Base-by-base conservation (phyloP, 768 basidiomycete species). In the Amanita thiersii region DNA sequence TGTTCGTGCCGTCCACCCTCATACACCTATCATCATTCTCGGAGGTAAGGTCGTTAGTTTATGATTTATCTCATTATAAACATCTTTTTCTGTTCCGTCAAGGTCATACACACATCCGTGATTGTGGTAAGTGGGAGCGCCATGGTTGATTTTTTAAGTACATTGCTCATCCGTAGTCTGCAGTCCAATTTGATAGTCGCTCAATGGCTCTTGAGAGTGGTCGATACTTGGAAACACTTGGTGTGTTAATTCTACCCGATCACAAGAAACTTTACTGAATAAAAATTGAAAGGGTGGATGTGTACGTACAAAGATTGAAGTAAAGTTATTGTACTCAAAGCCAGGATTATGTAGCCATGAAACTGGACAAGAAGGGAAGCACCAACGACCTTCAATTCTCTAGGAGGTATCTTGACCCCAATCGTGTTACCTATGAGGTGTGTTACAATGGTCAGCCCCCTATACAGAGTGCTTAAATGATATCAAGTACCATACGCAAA, bases 141-240 rank as follows among this genome's bases (percentile, higher is more conserved):
- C n/a, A n/a, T n/a, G n/a, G n/a, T n/a, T n/a, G 20, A 3, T 30
- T 10, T 26, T 30, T n/a, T 29, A 21, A 11, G 17, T 23, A 18
- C 28, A 23, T 21, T 17, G 35, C 28, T 38, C 17, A 39, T 30
- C 7, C 19, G 14, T 39, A 21, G 5, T 21, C n/a, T 36, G 15
- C 37, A 78, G 76, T 72, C 17, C 79, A 80, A 57, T 63, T 78
- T 15, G 89, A 91, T 57, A 73, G 70, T 3, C 70, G 81, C n/a
- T 80, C 81, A 0, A 87, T 91, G 67, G 68, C 81, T 1, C 56
- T 92, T 46, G 86, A 89, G 52, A 83, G 86, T 48, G 86, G 92
- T 12, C 68, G 88, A 17, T 94, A 93, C 56, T 86, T 94, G 82
- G 92, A 96, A 62, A 96, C 91, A 7, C 66, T 93, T 40, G 89